Base-by-base conservation (phyloP, 2,329 filamentous ascomycete species). In the Alternaria triticimaculans region DNA sequence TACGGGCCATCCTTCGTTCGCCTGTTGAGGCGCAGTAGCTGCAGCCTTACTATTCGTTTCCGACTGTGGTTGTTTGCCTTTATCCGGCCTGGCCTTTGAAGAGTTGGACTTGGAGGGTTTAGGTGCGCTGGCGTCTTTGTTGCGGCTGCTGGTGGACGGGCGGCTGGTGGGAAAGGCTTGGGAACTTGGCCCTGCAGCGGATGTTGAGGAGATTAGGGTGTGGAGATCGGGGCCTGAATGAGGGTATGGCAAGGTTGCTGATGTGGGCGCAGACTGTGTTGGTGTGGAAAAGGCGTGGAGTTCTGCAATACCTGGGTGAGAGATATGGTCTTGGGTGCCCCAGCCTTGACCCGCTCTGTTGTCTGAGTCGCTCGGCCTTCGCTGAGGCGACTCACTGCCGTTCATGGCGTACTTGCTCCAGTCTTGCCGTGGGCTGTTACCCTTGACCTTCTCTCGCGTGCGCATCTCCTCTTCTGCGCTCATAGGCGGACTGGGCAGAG, bases 1-100 rank as follows among this genome's bases (percentile, higher is more conserved):
- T 21, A 82, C 56, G 6, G 72, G 68, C 3, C 64, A 62, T 3
- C 64, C 88, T 41, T 86, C n/a, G 82, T 59, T 58, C 9, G 53
- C 20, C 33, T 48, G 23, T 20, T 45, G 25, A 18, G 57, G 15
- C n/a, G 62, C 65, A 18, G 54, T 33, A 21, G 66, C 62, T 15
- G 65, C 65, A 5, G 63, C 60, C 68, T 68, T 69, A 30, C 68
- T 58, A 5, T 62, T 66, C 8, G 66, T 51, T 26, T 71, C 69
- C 23, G 33, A 25, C 61, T 65, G 20, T 48, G 33, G 20, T 53
- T 67, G n/a, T 21, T 54, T 51, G 50, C 23, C 28, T 37, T 28
- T 53, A 23, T 41, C 20, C 30, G 49, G 56, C 25, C 60, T 64
- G 6, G 30, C 41, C 48, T 20, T 37, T 7, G 45, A 28, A 4